Conservation (phyloP, 495 filamentous ascomycete species). For the Aspergillus coremiiformis region DNA sequence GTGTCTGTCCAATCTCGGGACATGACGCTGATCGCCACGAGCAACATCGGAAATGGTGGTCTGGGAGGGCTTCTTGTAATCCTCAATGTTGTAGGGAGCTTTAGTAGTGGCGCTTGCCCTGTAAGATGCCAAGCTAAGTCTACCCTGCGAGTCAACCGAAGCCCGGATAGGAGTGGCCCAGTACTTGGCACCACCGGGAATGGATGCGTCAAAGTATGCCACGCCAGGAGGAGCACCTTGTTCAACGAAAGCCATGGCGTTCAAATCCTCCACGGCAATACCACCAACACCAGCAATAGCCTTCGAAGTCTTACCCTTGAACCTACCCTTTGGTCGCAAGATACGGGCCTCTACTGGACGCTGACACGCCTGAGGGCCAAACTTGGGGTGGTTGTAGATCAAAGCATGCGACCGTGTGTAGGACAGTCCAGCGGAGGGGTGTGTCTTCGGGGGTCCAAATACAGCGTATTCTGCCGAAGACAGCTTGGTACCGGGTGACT, state of each 20-base stretch:
- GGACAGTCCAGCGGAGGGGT: constrained; percentile 84
- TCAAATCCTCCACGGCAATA: constrained; percentile 42
- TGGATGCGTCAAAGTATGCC: constrained; percentile 47
- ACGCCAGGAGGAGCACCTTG: constrained; percentile 32
- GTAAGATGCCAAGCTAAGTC: constrained; percentile 43
- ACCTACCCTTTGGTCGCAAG: constrained; percentile 31
- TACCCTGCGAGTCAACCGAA: constrained; percentile 52
- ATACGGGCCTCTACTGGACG: constrained; percentile 63
- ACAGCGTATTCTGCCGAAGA: constrained; percentile 45
- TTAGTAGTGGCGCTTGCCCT: constrained; percentile 38
- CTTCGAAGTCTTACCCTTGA: constrained; percentile 25
- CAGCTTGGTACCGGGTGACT: constrained; percentile 31
- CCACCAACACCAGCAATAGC: constrained; percentile 34
- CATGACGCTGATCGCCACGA: constrained; percentile 18
- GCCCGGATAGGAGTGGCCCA: constrained; percentile 53
- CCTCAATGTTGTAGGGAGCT: constrained; percentile 43
- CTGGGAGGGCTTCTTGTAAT: constrained; percentile 24
- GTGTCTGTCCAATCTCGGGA: constrained; percentile 32
- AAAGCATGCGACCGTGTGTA: constrained; percentile 68
- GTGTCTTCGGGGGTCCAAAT: constrained; percentile 68
- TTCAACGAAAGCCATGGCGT: constrained; percentile 42
- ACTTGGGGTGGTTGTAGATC: constrained; percentile 71
- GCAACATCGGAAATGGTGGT: constrained; percentile 23
- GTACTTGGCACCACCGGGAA: constrained; percentile 59
- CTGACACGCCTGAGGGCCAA: constrained; percentile 62